A percentile compares a stretch with the other conserved stretches of the same genome.
These are phyloP conservation scores for Spinacia oleracea DNA, from an alignment of 179 eudicot genomes.

Conservation along the genomic window DNA sequence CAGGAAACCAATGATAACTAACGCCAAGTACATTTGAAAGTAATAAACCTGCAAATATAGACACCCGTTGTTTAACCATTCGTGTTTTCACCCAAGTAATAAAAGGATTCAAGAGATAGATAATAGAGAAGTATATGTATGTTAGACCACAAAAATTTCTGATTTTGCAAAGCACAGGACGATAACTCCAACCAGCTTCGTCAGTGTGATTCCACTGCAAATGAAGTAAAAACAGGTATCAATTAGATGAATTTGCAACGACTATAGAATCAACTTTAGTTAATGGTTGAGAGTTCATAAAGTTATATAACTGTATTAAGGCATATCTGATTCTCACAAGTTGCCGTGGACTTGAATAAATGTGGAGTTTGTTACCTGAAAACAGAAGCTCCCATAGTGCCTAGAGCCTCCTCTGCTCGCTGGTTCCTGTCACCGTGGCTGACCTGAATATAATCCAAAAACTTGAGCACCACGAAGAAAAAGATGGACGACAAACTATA, in stretches of 20 bases:
- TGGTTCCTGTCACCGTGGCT: slow-evolving; percentile 74
- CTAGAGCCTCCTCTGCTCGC: slow-evolving; percentile 66
- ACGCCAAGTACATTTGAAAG: slow-evolving; percentile 88
- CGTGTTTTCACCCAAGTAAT: not conserved
- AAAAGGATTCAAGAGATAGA: slow-evolving; percentile 9
- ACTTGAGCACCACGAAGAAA: not conserved
- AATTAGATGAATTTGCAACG: not conserved
- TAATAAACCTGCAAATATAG: slow-evolving; percentile 78
- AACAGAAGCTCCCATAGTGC: slow-evolving; percentile 97
- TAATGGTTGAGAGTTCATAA: not conserved
- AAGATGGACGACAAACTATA: not conserved
- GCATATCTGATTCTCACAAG: not conserved
- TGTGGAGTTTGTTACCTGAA: slow-evolving; percentile 50
- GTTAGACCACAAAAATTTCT: slow-evolving; percentile 86
- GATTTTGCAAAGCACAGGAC: slow-evolving; percentile 90
- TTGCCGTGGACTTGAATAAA: not conserved
- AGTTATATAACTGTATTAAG: not conserved
- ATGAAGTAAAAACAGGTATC: slow-evolving; percentile 1
- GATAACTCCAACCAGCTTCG: slow-evolving; percentile 89
- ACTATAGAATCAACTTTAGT: not conserved
- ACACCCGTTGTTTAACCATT: not conserved
- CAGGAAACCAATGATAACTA: slow-evolving; percentile 91
- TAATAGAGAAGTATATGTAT: slow-evolving; percentile 12
- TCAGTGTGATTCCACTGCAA: slow-evolving; percentile 93
- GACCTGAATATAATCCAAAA: slow-evolving; percentile 43